phyloP scores from a whole-genome alignment of 768 basidiomycete genomes.

The Kondoa malvinella region DNA sequence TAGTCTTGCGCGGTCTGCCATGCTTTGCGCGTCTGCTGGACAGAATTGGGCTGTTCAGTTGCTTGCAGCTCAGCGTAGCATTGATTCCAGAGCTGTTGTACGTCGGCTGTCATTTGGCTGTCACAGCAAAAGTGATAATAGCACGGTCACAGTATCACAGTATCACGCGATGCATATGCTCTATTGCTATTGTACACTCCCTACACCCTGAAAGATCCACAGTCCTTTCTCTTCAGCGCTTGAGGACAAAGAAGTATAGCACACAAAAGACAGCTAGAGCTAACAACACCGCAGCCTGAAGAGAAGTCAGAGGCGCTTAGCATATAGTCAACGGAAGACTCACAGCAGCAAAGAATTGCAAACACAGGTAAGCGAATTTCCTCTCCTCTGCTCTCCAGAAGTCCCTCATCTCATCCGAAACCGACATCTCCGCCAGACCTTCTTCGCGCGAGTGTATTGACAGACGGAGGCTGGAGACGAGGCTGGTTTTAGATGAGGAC shows the following conservation, averaged over 20 bases:
- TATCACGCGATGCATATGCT: too few species aligned
- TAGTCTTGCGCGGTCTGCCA: not conserved
- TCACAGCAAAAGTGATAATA: too few species aligned
- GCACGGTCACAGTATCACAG: too few species aligned
- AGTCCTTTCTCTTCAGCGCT: not conserved
- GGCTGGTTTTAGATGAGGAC: not conserved
- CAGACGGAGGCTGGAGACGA: not conserved
- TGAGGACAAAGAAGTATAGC: not conserved
- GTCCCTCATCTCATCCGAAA: not conserved
- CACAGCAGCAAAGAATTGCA: not conserved
- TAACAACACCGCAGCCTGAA: not conserved
- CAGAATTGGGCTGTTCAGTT: not conserved
- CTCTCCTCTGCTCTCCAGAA: not conserved
- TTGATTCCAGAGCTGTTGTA: not conserved
- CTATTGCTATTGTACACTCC: too few species aligned
- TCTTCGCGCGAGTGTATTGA: not conserved
- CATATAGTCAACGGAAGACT: not conserved
- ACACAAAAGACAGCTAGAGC: not conserved
- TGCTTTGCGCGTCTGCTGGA: not conserved
- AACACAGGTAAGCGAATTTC: not conserved
- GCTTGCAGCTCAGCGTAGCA: not conserved
- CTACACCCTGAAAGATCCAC: too few species aligned
- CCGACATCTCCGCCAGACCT: not conserved
- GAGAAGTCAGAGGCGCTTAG: not conserved
- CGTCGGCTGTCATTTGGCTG: not conserved